Evolutionary conservation across 805 yeast genomes (phyloP), one percentile per base, ranked within the genome.

Genomic region (Dipodascopsis uninucleata): DNA sequence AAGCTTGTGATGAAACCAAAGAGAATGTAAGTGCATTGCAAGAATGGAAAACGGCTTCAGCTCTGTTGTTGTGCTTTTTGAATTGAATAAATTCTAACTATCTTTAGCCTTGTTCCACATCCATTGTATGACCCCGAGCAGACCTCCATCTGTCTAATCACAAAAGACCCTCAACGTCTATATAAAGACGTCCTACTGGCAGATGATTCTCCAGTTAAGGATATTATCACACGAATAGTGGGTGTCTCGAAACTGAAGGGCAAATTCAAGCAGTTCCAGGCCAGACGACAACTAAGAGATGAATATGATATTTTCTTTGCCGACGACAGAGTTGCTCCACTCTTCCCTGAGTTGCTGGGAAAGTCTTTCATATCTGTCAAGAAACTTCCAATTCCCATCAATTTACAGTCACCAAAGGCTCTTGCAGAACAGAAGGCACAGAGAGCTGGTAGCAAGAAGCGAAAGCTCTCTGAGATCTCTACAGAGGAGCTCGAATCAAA

Each of bases 211-310:
- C 49, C 44, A 12, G 42, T 59, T 14, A 41, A 54, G n/a, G 58
- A 53, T 29, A 47, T 59, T 8, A 60, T 68, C 14, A 55, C 59
- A 32, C 71, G 78, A 45, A 79, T 89, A 43, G 72, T 88, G 26
- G 75, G 93, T 4, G 81, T 82, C 43, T 72, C 78, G 36, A 83
- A 87, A 56, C 72, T 93, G 53, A 86, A 86, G 64, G 85, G 88
- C 26, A 83, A 82, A 49, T 90, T 79, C 73, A 87, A 87, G 68
- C 78, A 85, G n/a, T 93, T 70, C 59, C 97, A 93, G 66, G 81
- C 88, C 48, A 81, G 88, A 64, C 80, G 97, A 63, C 81, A 79
- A 52, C 77, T 93, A 49, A 66, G 74, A 33, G 63, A 72, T 12
- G 79, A 78, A 47, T 85, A 77, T 61, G 95, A 88, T 58, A 55